Conservation (phyloP, 768 basidiomycete genomes). For the Kwoniella heveanensis region DNA sequence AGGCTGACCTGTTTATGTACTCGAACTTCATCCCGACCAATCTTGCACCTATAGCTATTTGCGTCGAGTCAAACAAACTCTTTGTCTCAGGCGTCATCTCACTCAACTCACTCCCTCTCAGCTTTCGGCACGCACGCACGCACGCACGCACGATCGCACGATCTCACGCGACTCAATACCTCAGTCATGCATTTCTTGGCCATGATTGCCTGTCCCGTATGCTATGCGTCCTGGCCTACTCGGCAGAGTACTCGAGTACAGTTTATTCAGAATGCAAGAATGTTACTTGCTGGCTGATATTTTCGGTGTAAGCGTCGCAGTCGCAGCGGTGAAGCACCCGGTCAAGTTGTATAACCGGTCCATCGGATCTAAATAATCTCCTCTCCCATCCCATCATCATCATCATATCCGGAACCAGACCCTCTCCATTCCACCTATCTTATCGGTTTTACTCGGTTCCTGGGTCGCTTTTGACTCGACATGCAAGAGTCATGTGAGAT, state of each 20-base stretch:
- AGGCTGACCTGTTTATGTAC: background rate
- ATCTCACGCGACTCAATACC: background rate
- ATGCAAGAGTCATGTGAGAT: conserved; percentile 1
- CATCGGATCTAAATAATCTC: background rate
- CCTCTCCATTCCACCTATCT: background rate
- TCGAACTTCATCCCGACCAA: background rate
- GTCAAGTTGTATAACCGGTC: conserved; percentile 14
- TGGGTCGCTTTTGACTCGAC: background rate
- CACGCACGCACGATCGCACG: no score
- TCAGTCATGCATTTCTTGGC: background rate
- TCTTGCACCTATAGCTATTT: no score
- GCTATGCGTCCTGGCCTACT: no score
- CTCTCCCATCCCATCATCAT: no score
- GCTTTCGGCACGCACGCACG: no score
- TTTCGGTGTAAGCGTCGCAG: no score
- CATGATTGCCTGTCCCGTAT: no score
- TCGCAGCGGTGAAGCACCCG: conserved; percentile 12
- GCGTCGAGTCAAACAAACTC: no score
- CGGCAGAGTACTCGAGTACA: no score
- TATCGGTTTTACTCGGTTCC: conserved; percentile 21
- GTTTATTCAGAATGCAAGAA: no score
- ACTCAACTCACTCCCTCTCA: no score
- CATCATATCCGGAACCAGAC: background rate
- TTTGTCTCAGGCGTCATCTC: no score
- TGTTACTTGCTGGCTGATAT: background rate